These are phyloP conservation scores for rapeseed (Brassica napus) DNA, from an alignment of 345 rosid species.

Conservation along the genomic window DNA sequence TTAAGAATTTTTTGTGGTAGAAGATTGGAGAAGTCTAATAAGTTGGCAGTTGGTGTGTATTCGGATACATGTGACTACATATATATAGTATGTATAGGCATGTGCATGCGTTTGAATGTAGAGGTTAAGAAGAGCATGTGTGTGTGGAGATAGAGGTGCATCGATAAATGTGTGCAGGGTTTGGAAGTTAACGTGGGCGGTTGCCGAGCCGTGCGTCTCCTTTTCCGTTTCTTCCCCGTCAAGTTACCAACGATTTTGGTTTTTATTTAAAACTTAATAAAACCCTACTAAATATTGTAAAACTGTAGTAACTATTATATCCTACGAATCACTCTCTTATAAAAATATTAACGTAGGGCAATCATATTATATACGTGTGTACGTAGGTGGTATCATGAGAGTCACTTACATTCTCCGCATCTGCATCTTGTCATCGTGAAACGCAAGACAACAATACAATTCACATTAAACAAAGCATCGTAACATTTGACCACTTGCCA, in stretches of 20 bases:
- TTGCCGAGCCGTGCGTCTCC: conserved; percentile 53
- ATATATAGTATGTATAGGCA: not conserved
- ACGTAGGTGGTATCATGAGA: not conserved
- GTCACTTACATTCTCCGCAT: conserved; percentile 30
- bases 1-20: not conserved
- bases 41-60: conserved; percentile 23
- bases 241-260: conserved; percentile 31
- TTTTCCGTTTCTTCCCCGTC: conserved; percentile 35
- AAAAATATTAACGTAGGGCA: not conserved
- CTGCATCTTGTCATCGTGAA: conserved; percentile 28
- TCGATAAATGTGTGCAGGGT: conserved; percentile 28
- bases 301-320: not conserved
- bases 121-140: conserved; percentile 44
- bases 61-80: conserved; percentile 18
- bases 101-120: conserved; percentile 7
- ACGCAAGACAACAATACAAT: conserved; percentile 14
- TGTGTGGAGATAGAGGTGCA: conserved; percentile 38
- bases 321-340: not conserved
- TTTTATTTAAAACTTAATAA: not conserved
- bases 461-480: conserved; percentile 1
- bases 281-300: not conserved
- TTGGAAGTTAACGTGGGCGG: conserved; percentile 64
- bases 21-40: conserved; percentile 12
- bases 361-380: conserved; percentile 11
- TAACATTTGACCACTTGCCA: conserved; percentile 29